Evolutionary conservation across 768 basidiomycete species (phyloP), one percentile per base, ranked within the genome.

Genomic region (Sutorius australiensis): DNA sequence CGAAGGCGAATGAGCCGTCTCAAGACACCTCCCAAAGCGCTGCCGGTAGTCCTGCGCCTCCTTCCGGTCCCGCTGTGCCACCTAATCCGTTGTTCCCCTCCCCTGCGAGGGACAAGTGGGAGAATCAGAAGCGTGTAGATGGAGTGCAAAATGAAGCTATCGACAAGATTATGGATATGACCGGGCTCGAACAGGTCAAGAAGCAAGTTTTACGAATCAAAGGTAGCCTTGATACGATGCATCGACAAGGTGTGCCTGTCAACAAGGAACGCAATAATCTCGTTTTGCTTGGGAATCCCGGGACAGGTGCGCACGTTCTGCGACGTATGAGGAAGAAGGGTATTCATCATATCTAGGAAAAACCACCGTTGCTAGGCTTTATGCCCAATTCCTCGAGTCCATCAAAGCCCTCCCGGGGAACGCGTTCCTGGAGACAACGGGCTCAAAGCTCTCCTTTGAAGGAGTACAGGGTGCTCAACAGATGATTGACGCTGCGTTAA

Each of bases 151-250:
- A 83, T 51, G 61, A 64, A 6, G 70, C 77, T n/a, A 78, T 89
- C 21, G 86, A 88, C 56, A 70, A 73, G 3, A 77, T 86, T 57
- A 88, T 88, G 86, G 77, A 66, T 3, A 80, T 89, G 82, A 83
- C 76, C 2, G 86, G 86, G 3, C 74, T 89, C 5, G 86, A 87
- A 60, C 70, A 76, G 1, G 84, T 89, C 51, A 89, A 88, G 64
- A 54, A 54, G 7, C 71, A 84, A 54, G 72, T 87, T 11, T 73
- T 89, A n/a, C 58, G 61, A 1, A 81, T 87, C 55, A 80, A 84
- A 53, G 77, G 69, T 12, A 82, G 79, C 58, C 77, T 89, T 10
- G 84, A 86, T 17, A 68, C 73, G 0, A 70, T 73, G 28, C 68
- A 63, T n/a, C 75, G 85, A 8, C 86, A 88, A 66, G 72, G 72